phyloP scores from a whole-genome alignment of 805 yeast genomes.

The Starmerella cellae region DNA sequence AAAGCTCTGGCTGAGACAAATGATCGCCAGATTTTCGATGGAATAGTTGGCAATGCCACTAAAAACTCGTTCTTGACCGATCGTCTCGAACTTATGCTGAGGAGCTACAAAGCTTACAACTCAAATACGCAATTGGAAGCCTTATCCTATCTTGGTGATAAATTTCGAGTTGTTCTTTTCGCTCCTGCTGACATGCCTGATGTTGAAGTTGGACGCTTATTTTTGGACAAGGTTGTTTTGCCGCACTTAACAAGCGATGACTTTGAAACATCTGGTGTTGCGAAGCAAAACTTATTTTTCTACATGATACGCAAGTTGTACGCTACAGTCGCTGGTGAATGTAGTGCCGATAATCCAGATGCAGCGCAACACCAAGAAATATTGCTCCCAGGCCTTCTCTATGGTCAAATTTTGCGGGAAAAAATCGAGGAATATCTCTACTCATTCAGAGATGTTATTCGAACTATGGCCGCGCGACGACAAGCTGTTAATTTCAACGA shows the following conservation, averaged over 20 bases:
- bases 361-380: slow-evolving; percentile 98
- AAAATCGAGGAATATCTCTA: slow-evolving; percentile 86
- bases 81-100: slow-evolving; percentile 84
- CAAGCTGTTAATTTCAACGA: slow-evolving; percentile 69
- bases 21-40: slow-evolving; percentile 92
- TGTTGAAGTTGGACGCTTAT: slow-evolving; percentile 78
- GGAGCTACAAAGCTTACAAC: slow-evolving; percentile 73
- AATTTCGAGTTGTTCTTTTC: slow-evolving; percentile 84
- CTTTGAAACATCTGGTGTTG: slow-evolving; percentile 42
- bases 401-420: slow-evolving; percentile 93
- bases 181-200: slow-evolving; percentile 82
- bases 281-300: slow-evolving; percentile 73
- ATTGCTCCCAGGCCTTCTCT: slow-evolving; percentile 84
- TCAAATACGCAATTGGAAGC: slow-evolving; percentile 74
- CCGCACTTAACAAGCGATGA: slow-evolving; percentile 62
- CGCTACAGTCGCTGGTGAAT: slow-evolving; percentile 90
- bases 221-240: slow-evolving; percentile 67
- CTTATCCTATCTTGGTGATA: slow-evolving; percentile 88
- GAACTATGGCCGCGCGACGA: slow-evolving; percentile 68
- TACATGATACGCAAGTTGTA: slow-evolving; percentile 94
- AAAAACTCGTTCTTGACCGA: slow-evolving; percentile 89
- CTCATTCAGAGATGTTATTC: slow-evolving; percentile 57
- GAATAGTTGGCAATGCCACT: slow-evolving; percentile 80
- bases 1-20: slow-evolving; percentile 82
- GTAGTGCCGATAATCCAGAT: slow-evolving; percentile 96